Evolutionary conservation across 2,329 filamentous ascomycete genomes (phyloP), one percentile per base, ranked within the genome.

Genomic region (Trichophyton benhamiae): DNA sequence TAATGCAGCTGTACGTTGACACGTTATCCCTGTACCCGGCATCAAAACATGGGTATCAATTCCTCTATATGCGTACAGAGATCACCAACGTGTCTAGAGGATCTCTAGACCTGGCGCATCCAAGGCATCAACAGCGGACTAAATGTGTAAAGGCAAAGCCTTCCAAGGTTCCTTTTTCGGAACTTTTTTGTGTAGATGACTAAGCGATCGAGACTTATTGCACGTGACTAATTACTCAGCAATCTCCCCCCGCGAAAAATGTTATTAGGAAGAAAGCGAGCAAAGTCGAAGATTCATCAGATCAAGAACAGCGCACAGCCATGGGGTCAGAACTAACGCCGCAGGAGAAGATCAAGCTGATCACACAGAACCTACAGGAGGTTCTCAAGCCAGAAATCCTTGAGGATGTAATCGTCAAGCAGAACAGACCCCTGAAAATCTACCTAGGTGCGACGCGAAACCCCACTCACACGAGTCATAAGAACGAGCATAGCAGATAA

Each of bases 301-400:
- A 11, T 25, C 8, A 52, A n/a, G 7, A 58, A n/a, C 41, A 42
- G 59, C 44, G 66, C 62, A 58, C 46, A 20, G 58, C 60, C 58
- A 64, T 62, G 60, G 61, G 38, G 36, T 57, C 59, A 22, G 68
- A 70, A 60, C 57, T 71, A 25, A 64, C 63, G 1, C 67, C 68
- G 27, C 60, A 82, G 64, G 83, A 89, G 75, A 86, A 86, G 72
- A 79, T 92, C 68, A 80, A 80, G 61, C 81, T 95, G 70, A 94
- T 95, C 78, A 85, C 83, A 66, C 83, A 86, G 72, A 92, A 94
- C 74, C 79, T 95, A 62, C 84, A 87, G 66, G 91, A 96, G 79
- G 81, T 90, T 53, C 82, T 96, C 64, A 91, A 91, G 71, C 85
- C 85, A 25, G 89, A 94, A 71, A 89, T 95, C 65, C 87, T 95